Evolutionary conservation across 1,139 yeast species (phyloP), one percentile per base, ranked within the genome.

Genomic region (Suhomyces kunorum): DNA sequence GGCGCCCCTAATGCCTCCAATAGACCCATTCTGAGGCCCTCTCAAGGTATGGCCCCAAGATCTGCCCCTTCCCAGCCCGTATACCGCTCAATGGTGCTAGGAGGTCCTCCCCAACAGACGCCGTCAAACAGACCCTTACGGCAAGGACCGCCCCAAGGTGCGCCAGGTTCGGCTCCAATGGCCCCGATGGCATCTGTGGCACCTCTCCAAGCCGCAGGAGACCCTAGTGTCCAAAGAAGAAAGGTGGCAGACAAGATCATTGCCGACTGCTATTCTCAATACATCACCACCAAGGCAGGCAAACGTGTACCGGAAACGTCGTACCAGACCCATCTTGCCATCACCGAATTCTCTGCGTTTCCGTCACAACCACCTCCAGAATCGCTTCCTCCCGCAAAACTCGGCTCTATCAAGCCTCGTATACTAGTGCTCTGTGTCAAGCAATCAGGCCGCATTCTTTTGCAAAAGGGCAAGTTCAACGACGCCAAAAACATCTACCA

Each of bases 391-490:
- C 51, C 58, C 4, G 45, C 48, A n/a, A 64, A 63, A 45, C 38
- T 64, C 16, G 78, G 77, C 0, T 49, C 64, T 17, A 58, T 68
- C 11, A 73, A 73, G 39, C 60, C 63, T 30, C 56, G 78, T 44
- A 59, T 73, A 13, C 58, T 73, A 38, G 74, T 68, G 5, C 52
- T 73, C 14, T 71, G 77, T 54, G 56, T 62, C 8, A 70, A 69
- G 48, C 61, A 64, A 41, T 57, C 71, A 4, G 94, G 95, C 3
- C 68, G 86, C 18, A 83, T 87, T 31, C 73, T 83, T 42, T 56
- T 92, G 19, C 96, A 89, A 56, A 92, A 92, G 63, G 96, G 95
- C 1, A 82, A 95, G 52, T 88, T 78, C 58, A 86, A 85, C 53
- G 72, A 79, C 8, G 81, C 81, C 45, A 88, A 70, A 42, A 56